Evolutionary conservation across 345 rosid genomes (phyloP).

Genomic region (Citrus unshiu): DNA sequence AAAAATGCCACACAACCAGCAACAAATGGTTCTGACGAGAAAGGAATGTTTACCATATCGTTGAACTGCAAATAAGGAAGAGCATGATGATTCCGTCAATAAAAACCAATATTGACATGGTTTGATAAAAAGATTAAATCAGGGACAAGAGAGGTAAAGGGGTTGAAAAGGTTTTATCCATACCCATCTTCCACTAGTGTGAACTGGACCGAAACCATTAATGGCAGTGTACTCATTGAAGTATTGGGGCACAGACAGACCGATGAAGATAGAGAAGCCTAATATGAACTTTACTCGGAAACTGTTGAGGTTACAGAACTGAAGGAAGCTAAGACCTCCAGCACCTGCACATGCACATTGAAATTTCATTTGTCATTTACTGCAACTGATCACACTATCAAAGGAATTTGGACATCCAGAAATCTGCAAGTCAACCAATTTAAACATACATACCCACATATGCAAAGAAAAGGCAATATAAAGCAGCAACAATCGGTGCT

Average conservation of each 20-base stretch:
- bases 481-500: slow-evolving; percentile 69
- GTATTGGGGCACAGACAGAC: slow-evolving; percentile 86
- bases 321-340: slow-evolving; percentile 88
- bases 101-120: background rate
- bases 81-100: background rate
- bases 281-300: slow-evolving; percentile 73
- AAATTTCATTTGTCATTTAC: background rate
- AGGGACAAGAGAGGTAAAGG: background rate
- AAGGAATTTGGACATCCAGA: background rate
- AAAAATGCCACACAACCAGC: slow-evolving; percentile 79
- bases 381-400: background rate
- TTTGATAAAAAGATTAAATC: background rate
- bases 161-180: slow-evolving; percentile 6
- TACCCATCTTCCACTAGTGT: slow-evolving; percentile 88
- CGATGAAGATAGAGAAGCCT: slow-evolving; percentile 88
- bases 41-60: slow-evolving; percentile 84
- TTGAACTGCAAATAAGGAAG: slow-evolving; percentile 63
- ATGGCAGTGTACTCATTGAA: slow-evolving; percentile 88
- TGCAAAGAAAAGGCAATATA: slow-evolving; percentile 86
- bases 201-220: slow-evolving; percentile 82
- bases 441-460: slow-evolving; percentile 68
- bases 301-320: slow-evolving; percentile 88
- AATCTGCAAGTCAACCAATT: background rate
- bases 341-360: slow-evolving; percentile 45
- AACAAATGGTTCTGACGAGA: slow-evolving; percentile 84